Conservation (phyloP, 139 green algal species). For the Raphidocelis subcapitata region DNA sequence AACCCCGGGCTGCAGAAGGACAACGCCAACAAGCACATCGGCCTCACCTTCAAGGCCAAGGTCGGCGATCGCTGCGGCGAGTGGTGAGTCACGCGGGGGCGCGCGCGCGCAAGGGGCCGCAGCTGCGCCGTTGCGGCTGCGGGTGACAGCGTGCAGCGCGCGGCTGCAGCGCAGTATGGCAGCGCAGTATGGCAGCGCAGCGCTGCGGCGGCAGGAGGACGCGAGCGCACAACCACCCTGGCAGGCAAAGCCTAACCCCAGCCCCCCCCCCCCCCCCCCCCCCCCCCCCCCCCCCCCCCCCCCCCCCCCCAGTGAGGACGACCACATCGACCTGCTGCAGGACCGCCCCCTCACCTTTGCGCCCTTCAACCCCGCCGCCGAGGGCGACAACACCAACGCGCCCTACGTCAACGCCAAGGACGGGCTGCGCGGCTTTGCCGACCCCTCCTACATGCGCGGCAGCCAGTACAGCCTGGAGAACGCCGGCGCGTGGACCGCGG, state of each 20-base stretch:
- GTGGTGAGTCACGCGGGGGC: too few relatives aligned
- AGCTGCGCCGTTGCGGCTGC: too few relatives aligned
- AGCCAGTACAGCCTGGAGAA: conserved; percentile 6
- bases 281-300: too few relatives aligned
- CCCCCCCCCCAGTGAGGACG: conserved; percentile 13
- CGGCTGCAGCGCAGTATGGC: too few relatives aligned
- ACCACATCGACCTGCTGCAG: conserved; percentile 35
- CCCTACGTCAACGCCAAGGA: conserved; percentile 31
- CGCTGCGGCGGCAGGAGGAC: too few relatives aligned
- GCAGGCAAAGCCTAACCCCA: too few relatives aligned
- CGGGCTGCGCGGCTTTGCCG: conserved; percentile 16
- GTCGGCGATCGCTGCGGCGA: conserved; percentile 25
- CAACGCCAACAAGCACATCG: background rate
- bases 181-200: too few relatives aligned
- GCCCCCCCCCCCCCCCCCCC: too few relatives aligned
- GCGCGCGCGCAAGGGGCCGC: too few relatives aligned
- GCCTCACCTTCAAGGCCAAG: conserved; percentile 25
- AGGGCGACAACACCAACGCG: conserved; percentile 3
- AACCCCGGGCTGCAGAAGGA: conserved; percentile 25
- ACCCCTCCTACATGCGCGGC: conserved; percentile 20
- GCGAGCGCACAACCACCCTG: too few relatives aligned
- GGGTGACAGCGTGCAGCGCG: too few relatives aligned
- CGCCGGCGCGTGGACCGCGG: conserved; percentile 18
- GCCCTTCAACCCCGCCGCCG: conserved; percentile 8
- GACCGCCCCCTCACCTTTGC: conserved; percentile 28